Evolutionary conservation across 768 basidiomycete species (phyloP).

Genomic region (Agaricus blazei): DNA sequence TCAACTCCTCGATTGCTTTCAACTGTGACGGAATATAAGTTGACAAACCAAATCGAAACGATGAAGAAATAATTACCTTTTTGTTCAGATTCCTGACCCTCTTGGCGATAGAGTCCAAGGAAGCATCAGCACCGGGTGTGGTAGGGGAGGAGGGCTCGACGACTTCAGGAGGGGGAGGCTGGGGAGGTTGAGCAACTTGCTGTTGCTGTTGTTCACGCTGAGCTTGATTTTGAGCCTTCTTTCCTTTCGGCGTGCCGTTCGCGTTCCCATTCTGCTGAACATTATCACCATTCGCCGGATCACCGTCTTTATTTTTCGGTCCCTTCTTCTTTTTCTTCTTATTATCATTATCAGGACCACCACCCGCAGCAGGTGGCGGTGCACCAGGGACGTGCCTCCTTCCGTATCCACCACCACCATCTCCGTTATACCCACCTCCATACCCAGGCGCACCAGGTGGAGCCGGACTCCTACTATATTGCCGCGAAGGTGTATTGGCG

Average conservation of each 20-base stretch:
- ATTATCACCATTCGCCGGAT: slow-evolving; percentile 41
- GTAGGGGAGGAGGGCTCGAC: slow-evolving; percentile 35
- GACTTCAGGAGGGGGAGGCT: slow-evolving; percentile 17
- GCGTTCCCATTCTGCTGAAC: slow-evolving; percentile 15
- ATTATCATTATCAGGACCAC: slow-evolving; percentile 34
- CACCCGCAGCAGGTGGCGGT: slow-evolving; percentile 36
- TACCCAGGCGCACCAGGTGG: slow-evolving; percentile 41
- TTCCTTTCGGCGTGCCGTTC: slow-evolving; percentile 11
- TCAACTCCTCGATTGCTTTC: slow-evolving; percentile 98
- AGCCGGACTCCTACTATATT: slow-evolving; percentile 53
- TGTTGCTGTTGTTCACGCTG: slow-evolving; percentile 8
- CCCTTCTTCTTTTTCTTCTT: slow-evolving; percentile 59
- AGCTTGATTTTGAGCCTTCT: slow-evolving; percentile 5
- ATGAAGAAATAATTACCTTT: slow-evolving; percentile 55
- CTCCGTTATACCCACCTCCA: slow-evolving; percentile 27
- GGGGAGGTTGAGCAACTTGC: slow-evolving; percentile 18
- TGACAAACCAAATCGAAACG: neutral
- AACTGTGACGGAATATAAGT: slow-evolving; percentile 43
- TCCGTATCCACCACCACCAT: slow-evolving; percentile 24
- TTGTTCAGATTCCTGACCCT: slow-evolving; percentile 93
- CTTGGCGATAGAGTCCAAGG: slow-evolving; percentile 81
- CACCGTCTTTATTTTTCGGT: slow-evolving; percentile 34
- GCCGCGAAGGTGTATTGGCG: slow-evolving; percentile 57
- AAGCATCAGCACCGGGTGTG: slow-evolving; percentile 50
- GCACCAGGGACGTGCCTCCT: slow-evolving; percentile 76